Evolutionary conservation across 441 rosid genomes (phyloP), one percentile per base, ranked within the genome.

Genomic region (Populus hybrid): DNA sequence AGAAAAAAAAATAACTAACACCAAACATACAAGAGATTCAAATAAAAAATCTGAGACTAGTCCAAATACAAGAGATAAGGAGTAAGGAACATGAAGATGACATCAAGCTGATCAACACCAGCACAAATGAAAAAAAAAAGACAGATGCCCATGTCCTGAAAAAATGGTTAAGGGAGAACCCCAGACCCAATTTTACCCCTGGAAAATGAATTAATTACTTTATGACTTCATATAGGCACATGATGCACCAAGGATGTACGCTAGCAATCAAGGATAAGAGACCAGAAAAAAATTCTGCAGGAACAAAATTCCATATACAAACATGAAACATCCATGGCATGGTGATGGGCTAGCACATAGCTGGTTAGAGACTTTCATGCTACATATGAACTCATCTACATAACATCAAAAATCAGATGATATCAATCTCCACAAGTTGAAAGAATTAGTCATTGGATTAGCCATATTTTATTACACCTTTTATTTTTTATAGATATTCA

Each of bases 1-100:
- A 88, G 83, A 89, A 87, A 85, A 68, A 86, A 76, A 82, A 83
- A 80, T 31, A 78, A 84, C 69, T 74, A 86, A 80, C 80, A 83
- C 72, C 67, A 69, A 76, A 66, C 74, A 53, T 8, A 28, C 21
- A 40, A 76, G 31, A 7, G 11, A 24, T 28, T 38, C 28, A 70
- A 68, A 33, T 23, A 38, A 68, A 33, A 68, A 8, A 68, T 31
- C 12, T 7, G 12, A 23, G 11, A 26, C 21, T 16, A 9, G 42
- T 33, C 38, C 20, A 50, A 65, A 40, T 12, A 9, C 38, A 7
- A 72, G 21, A 71, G 70, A 40, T 59, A 45, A 8, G 9, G 33
- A 79, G 29, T 38, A 68, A 31, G 20, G 40, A 36, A 36, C 72
- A 65, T 16, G 26, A 68, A 31, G 20, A 69, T 23, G 20, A 59